These are phyloP conservation scores for Coniferiporia weirii DNA, from an alignment of 1,284 basidiomycete species.

Conservation along the genomic window DNA sequence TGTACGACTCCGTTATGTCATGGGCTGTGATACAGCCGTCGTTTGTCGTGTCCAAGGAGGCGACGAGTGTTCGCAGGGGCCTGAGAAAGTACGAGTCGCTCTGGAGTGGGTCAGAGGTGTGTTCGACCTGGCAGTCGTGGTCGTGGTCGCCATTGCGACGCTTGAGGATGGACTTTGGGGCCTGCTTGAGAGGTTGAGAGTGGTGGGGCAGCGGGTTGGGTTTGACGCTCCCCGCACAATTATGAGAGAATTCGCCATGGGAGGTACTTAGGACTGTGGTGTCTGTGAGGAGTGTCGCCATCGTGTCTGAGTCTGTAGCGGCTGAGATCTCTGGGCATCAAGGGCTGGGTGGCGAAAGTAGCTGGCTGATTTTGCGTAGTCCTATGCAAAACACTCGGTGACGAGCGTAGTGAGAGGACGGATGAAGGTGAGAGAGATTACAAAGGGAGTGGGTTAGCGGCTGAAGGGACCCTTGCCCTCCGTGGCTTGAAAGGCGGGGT, in stretches of 20 bases:
- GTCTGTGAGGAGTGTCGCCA: not conserved
- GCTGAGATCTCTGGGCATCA: not conserved
- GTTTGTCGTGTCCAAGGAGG: not conserved
- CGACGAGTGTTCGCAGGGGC: constrained; percentile 12
- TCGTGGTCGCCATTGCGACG: not conserved
- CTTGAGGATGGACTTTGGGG: not conserved
- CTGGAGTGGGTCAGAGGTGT: constrained; percentile 4
- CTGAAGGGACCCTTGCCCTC: not conserved
- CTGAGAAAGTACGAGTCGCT: constrained; percentile 4
- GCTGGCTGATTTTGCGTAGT: too few relatives aligned
- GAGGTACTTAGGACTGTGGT: not conserved
- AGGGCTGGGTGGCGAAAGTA: not conserved
- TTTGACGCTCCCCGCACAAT: not conserved
- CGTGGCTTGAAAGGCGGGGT: not conserved
- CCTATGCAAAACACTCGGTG: too few relatives aligned
- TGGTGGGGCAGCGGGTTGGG: not conserved
- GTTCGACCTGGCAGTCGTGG: not conserved
- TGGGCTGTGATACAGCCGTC: not conserved
- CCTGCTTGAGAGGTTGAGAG: not conserved
- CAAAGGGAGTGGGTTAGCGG: not conserved
- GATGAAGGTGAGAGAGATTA: not conserved
- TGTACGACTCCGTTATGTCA: constrained; percentile 13
- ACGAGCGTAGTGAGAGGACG: too few relatives aligned
- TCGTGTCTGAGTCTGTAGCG: not conserved
- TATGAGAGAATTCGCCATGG: not conserved